phyloP scores from a whole-genome alignment of 306 rosid species.

The Trifolium pratense region DNA sequence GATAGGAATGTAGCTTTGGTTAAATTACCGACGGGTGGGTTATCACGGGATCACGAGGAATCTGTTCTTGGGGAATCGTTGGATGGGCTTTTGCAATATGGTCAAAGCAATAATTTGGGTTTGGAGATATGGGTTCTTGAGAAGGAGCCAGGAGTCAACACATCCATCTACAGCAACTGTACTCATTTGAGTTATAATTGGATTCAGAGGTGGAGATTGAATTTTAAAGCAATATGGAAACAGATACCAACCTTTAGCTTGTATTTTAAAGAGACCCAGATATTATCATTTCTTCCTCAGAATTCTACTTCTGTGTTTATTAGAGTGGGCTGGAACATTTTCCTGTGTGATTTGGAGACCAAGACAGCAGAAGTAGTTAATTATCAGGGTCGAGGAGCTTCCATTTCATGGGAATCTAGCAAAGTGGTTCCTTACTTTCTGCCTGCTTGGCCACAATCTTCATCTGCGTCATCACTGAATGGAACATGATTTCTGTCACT shows the following conservation, averaged over 20 bases:
- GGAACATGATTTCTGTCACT: conserved; percentile 16
- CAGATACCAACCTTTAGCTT: conserved; percentile 52
- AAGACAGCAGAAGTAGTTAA: conserved; percentile 50
- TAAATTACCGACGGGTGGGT: conserved; percentile 61
- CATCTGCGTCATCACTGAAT: conserved; percentile 22
- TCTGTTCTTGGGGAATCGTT: conserved; percentile 74
- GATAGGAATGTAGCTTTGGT: conserved; percentile 55
- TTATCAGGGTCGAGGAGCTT: conserved; percentile 59
- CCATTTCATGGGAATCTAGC: conserved; percentile 72
- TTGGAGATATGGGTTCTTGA: conserved; percentile 76
- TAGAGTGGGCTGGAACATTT: conserved; percentile 61
- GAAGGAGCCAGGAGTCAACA: conserved; percentile 44
- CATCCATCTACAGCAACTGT: conserved; percentile 45
- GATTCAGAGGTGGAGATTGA: conserved; percentile 55
- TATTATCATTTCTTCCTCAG: conserved; percentile 65
- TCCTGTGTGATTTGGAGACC: conserved; percentile 54
- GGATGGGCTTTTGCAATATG: conserved; percentile 74
- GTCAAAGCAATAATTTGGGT: conserved; percentile 73
- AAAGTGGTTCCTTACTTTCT: conserved; percentile 69
- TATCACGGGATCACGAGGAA: conserved; percentile 66
- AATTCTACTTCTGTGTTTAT: conserved; percentile 64
- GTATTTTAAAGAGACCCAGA: conserved; percentile 61
- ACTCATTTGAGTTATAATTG: conserved; percentile 48
- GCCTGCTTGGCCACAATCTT: conserved; percentile 68
- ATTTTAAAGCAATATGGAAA: conserved; percentile 64